Evolutionary conservation across 1,284 basidiomycete genomes (phyloP), one percentile per base, ranked within the genome.

Genomic region (Clitocybe nebularis): DNA sequence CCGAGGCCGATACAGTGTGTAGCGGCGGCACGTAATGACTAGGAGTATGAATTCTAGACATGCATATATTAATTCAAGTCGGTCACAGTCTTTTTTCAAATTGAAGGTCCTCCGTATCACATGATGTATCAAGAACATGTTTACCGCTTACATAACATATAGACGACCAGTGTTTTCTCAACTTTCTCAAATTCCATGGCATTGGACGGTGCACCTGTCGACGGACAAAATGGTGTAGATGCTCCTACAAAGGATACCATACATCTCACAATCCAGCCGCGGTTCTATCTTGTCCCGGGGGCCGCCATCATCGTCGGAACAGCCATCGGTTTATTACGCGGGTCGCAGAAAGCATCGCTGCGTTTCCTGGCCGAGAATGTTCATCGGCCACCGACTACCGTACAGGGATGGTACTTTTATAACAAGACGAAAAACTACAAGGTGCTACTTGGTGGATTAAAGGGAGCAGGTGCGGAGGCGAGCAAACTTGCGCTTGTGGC

Each of bases 401-500:
- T 90, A 44, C 76, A 82, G 50, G 89, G 89, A 52, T 93, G 89
- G 90, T 93, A 92, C 61, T 84, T 89, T 55, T 93, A 92, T 76
- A 86, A 89, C 62, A 92, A 92, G 71, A 91, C 89, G 29, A 93
- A 92, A 65, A 93, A 93, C 67, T 92, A 92, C 69, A 72, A 77
- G 54, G 79, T 90, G 53, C 73, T 89, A 59, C 74, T 81, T 50
- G 83, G 75, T 1, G 89, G 76, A n/a, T 58, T 91, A 57, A 77
- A 76, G 54, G 80, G 76, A 17, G 89, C 77, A 1, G 79, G 77
- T 1, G 48, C 53, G 45, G 77, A 87, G 36, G 84, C 76, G 2
- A 51, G 62, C 36, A 74, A 71, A 55, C 64, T 92, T 20, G 81
- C 75, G 0, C 56, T 62, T 10, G 66, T 79, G 30, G 82, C 74